Evolutionary conservation across 352 stramenopile genomes (phyloP).

Genomic region (Pythium pectinolyticum): DNA sequence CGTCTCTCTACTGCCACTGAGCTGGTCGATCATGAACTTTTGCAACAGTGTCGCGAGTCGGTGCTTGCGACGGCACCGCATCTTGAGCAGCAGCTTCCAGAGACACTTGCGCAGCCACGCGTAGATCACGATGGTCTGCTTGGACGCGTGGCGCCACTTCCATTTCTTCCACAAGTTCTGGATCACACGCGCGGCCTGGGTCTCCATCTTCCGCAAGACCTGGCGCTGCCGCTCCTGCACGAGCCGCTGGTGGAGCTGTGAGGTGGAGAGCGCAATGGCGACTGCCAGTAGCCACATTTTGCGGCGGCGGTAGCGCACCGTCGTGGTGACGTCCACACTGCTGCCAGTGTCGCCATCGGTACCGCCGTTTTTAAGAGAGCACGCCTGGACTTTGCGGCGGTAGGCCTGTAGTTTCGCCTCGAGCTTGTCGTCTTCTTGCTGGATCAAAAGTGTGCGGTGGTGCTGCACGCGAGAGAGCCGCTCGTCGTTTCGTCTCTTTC

Average conservation of each 20-base stretch:
- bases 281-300: slow-evolving; percentile 60
- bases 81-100: slow-evolving; percentile 63
- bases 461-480: slow-evolving; percentile 42
- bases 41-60: slow-evolving; percentile 41
- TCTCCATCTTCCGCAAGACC: slow-evolving; percentile 35
- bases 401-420: slow-evolving; percentile 41
- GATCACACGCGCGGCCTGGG: slow-evolving; percentile 48
- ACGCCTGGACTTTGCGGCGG: slow-evolving; percentile 31
- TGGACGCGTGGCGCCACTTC: slow-evolving; percentile 61
- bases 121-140: slow-evolving; percentile 63
- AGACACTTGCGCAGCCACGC: slow-evolving; percentile 69
- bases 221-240: slow-evolving; percentile 35
- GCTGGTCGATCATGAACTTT: slow-evolving; percentile 62
- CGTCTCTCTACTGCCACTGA: slow-evolving; percentile 52
- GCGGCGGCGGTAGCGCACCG: slow-evolving; percentile 33
- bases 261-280: slow-evolving; percentile 38
- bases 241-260: slow-evolving; percentile 38
- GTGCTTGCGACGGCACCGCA: slow-evolving; percentile 43
- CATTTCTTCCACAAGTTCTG: slow-evolving; percentile 62
- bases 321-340: slow-evolving; percentile 36
- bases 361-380: slow-evolving; percentile 20
- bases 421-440: slow-evolving; percentile 38
- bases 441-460: slow-evolving; percentile 47
- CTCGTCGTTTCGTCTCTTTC: slow-evolving; percentile 63
- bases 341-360: slow-evolving; percentile 21